phyloP scores from a whole-genome alignment of 108 stramenopile genomes.

The Cyclotella kingstonii region DNA sequence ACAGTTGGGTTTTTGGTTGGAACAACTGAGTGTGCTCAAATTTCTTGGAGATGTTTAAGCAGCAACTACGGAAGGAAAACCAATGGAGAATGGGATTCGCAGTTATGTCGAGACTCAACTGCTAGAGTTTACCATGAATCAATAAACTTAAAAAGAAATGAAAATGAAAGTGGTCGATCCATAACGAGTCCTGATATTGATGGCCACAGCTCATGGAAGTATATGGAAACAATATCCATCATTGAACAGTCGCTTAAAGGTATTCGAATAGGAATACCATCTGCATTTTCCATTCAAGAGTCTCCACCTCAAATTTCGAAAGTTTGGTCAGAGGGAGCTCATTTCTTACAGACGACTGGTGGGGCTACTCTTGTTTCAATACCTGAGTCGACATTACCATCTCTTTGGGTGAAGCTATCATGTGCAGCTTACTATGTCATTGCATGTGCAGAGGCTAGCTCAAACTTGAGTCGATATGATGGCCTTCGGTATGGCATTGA shows the following conservation, averaged over 20 bases:
- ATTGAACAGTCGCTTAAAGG: slow-evolving; percentile 41
- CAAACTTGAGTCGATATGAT: slow-evolving; percentile 96
- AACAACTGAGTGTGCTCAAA: slow-evolving; percentile 56
- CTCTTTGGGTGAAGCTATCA: slow-evolving; percentile 65
- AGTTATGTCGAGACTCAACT: slow-evolving; percentile 62
- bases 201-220: too few relatives aligned
- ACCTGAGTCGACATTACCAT: slow-evolving; percentile 51
- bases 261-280: slow-evolving; percentile 78
- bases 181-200: not conserved
- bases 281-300: slow-evolving; percentile 77
- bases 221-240: not conserved
- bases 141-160: not conserved
- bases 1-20: slow-evolving; percentile 85
- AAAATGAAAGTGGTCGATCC: not conserved
- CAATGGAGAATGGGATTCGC: slow-evolving; percentile 10
- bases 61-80: slow-evolving; percentile 2
- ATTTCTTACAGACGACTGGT: slow-evolving; percentile 43
- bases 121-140: slow-evolving; percentile 31
- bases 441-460: slow-evolving; percentile 95
- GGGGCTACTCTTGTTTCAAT: slow-evolving; percentile 58
- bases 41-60: slow-evolving; percentile 52
- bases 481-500: slow-evolving; percentile 88
- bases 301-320: slow-evolving; percentile 52
- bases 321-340: slow-evolving; percentile 59
- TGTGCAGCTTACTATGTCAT: slow-evolving; percentile 94